These are phyloP conservation scores for Radiomyces spectabilis DNA, from an alignment of 192 early-diverging fungal species.

Conservation along the genomic window DNA sequence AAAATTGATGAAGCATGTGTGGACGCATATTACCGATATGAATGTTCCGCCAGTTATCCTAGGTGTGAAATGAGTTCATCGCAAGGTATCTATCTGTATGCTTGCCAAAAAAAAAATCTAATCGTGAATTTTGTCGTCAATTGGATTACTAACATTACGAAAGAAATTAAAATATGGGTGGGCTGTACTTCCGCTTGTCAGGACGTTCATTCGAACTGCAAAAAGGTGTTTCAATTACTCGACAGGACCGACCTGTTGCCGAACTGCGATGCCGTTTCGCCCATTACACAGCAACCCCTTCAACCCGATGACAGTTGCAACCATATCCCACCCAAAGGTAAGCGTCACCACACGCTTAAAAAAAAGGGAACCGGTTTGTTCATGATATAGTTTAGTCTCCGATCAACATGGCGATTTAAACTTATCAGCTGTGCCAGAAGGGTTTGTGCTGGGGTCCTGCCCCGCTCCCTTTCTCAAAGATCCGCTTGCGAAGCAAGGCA, in stretches of 20 bases:
- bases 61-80: too few relatives aligned
- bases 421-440: conserved; percentile 8
- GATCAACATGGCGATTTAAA: conserved; percentile 3
- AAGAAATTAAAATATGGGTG: too few relatives aligned
- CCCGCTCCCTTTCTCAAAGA: conserved; percentile 34
- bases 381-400: neutral
- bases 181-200: neutral
- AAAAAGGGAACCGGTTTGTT: too few relatives aligned
- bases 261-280: neutral
- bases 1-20: neutral
- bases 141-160: too few relatives aligned
- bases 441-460: conserved; percentile 18
- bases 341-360: too few relatives aligned
- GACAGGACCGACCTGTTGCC: neutral
- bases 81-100: too few relatives aligned
- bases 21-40: conserved; percentile 1
- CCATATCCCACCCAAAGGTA: neutral
- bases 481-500: conserved; percentile 15
- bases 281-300: neutral
- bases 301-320: neutral
- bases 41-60: neutral
- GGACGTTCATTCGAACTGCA: neutral
- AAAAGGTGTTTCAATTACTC: neutral
- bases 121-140: too few relatives aligned
- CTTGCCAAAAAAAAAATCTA: too few relatives aligned